These are phyloP conservation scores for Pyracantha coccinea DNA, from an alignment of 331 rosid species.

Conservation along the genomic window DNA sequence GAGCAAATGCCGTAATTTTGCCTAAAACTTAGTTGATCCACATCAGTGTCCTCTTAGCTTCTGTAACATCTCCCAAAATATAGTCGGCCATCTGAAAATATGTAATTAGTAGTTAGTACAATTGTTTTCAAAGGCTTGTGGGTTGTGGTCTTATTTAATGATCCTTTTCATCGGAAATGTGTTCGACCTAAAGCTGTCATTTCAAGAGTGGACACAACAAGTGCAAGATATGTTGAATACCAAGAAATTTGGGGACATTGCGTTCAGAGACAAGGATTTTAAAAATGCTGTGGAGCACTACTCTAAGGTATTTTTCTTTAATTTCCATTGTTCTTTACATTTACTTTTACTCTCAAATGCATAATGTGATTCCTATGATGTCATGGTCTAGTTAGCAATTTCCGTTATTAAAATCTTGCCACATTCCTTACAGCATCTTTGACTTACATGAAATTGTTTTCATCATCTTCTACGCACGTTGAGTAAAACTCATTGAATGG, in stretches of 20 bases:
- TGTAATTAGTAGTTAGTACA: background rate
- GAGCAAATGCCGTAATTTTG: background rate
- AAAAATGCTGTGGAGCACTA: constrained; percentile 71
- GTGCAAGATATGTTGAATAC: constrained; percentile 88
- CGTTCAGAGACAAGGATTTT: constrained; percentile 86
- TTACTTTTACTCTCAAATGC: background rate
- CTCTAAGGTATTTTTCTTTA: constrained; percentile 32
- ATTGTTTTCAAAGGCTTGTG: background rate
- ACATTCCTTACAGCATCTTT: background rate
- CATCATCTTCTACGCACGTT: background rate
- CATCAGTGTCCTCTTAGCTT: background rate
- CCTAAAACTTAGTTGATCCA: too few species aligned
- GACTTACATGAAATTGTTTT: background rate
- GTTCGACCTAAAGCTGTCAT: constrained; percentile 45
- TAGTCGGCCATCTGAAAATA: background rate
- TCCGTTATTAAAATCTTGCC: background rate
- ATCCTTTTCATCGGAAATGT: background rate
- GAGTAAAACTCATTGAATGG: too few species aligned
- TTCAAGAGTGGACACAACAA: constrained; percentile 97
- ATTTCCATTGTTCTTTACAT: background rate
- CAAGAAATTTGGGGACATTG: constrained; percentile 75
- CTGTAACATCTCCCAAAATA: background rate
- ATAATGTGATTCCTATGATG: background rate
- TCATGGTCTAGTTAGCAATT: background rate
- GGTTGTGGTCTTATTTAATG: background rate